A percentile compares a stretch with the other conserved stretches of the same genome.
These are phyloP conservation scores for Xerocomus amazonicus DNA, from an alignment of 1,284 basidiomycete genomes.

Conservation along the genomic window DNA sequence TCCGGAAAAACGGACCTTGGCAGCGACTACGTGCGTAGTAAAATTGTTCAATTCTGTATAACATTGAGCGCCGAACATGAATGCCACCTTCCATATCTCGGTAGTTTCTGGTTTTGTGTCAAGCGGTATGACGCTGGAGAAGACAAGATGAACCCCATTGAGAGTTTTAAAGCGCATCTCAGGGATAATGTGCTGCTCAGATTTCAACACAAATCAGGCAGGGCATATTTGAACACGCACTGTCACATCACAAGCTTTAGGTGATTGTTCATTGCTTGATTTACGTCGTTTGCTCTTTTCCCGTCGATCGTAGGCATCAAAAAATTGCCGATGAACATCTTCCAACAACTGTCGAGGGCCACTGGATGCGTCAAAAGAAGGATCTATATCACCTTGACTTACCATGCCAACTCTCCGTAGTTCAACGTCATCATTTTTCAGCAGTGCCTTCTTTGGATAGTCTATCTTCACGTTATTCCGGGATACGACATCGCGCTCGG, in stretches of 20 bases:
- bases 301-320: conserved; percentile 55
- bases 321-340: conserved; percentile 77
- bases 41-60: conserved; percentile 62
- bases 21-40: conserved; percentile 90
- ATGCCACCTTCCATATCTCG: conserved; percentile 86
- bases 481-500: conserved; percentile 10
- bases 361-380: conserved; percentile 5
- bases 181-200: conserved; percentile 73
- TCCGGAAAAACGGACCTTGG: conserved; percentile 52
- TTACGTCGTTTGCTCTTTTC: conserved; percentile 33
- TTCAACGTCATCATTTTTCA: conserved; percentile 89
- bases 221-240: conserved; percentile 38
- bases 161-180: conserved; percentile 75
- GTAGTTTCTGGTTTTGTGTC: conserved; percentile 75
- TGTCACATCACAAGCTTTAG: conserved; percentile 53
- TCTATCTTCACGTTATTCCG: conserved; percentile 30
- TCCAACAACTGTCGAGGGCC: conserved; percentile 57
- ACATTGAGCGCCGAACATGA: conserved; percentile 86
- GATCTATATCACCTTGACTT: conserved; percentile 20
- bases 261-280: conserved; percentile 26
- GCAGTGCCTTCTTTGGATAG: conserved; percentile 64
- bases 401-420: conserved; percentile 74
- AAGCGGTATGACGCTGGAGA: conserved; percentile 92
- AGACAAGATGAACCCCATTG: conserved; percentile 76
- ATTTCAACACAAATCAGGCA: conserved; percentile 7